phyloP scores from a whole-genome alignment of 768 basidiomycete species.

The Mycena vitilis region DNA sequence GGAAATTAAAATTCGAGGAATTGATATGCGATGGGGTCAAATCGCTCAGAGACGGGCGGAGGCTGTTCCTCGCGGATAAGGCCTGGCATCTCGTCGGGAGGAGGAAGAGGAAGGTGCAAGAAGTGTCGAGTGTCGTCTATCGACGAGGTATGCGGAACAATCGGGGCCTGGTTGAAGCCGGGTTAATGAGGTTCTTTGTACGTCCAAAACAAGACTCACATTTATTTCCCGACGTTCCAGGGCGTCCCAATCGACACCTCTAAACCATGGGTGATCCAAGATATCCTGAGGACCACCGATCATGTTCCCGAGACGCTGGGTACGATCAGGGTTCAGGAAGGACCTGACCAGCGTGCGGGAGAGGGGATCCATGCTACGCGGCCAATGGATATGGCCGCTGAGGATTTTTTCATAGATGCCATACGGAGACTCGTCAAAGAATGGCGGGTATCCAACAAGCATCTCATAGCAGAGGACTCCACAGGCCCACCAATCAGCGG shows the following conservation, averaged over 20 bases:
- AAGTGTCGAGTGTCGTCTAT: conserved; percentile 90
- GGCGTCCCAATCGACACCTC: conserved; percentile 93
- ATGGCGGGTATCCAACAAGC: conserved; percentile 98
- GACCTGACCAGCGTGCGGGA: conserved; percentile 90
- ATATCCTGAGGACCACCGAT: conserved; percentile 93
- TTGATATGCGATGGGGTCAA: conserved; percentile 76
- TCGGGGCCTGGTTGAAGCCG: conserved; percentile 73
- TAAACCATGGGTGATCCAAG: conserved; percentile 93
- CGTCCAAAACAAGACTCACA: conserved; percentile 55
- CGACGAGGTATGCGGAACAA: conserved; percentile 84
- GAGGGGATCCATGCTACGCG: conserved; percentile 88
- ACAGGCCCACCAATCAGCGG: conserved; percentile 99
- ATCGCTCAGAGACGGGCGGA: conserved; percentile 68
- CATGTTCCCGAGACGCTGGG: conserved; percentile 92
- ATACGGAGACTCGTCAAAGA: conserved; percentile 97
- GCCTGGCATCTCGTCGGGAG: conserved; percentile 83
- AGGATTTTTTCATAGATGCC: conserved; percentile 99
- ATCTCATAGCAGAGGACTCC: conserved; percentile 98
- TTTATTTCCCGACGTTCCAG: conserved; percentile 88
- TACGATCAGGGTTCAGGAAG: conserved; percentile 92
- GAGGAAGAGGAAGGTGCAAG: conserved; percentile 81
- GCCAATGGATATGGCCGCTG: conserved; percentile 89
- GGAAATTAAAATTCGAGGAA: conserved; percentile 77
- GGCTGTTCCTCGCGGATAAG: conserved; percentile 73
- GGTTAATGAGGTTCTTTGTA: conserved; percentile 2